A percentile compares a stretch with the other conserved stretches of the same genome.
Conservation (phyloP, 1,139 yeast species). For the Candida dubliniensis region DNA sequence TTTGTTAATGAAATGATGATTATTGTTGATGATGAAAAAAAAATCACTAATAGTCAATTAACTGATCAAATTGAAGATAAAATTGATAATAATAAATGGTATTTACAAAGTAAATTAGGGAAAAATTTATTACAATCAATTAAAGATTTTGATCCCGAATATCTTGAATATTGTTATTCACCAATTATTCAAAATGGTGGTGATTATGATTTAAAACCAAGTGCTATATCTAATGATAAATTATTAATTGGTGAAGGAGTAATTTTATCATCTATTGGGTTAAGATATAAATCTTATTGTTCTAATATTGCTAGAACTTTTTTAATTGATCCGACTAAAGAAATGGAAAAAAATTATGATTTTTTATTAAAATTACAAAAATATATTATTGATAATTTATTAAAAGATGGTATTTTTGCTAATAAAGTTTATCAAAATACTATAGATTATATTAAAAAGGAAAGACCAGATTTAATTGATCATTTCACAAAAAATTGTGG, state of each 20-base stretch:
- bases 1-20: conserved; percentile 88
- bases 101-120: conserved; percentile 61
- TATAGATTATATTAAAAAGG: conserved; percentile 53
- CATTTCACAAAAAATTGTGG: conserved; percentile 83
- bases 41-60: conserved; percentile 69
- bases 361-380: conserved; percentile 68
- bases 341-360: conserved; percentile 78
- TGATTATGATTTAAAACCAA: conserved; percentile 78
- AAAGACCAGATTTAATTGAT: conserved; percentile 61
- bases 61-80: conserved; percentile 78
- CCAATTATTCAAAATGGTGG: conserved; percentile 93
- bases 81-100: conserved; percentile 75
- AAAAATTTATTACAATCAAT: conserved; percentile 46
- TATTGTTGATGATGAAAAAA: conserved; percentile 82
- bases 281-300: conserved; percentile 87
- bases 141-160: conserved; percentile 67
- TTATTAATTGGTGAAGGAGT: conserved; percentile 75
- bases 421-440: conserved; percentile 68
- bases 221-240: conserved; percentile 73
- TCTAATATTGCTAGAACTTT: conserved; percentile 87
- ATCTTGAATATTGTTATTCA: conserved; percentile 90
- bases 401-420: conserved; percentile 69
- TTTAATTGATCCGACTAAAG: conserved; percentile 83
- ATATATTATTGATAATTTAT: conserved; percentile 51
- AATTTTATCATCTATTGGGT: conserved; percentile 79